phyloP scores from a whole-genome alignment of 306 rosid species.

The Trichosanthes truncata region DNA sequence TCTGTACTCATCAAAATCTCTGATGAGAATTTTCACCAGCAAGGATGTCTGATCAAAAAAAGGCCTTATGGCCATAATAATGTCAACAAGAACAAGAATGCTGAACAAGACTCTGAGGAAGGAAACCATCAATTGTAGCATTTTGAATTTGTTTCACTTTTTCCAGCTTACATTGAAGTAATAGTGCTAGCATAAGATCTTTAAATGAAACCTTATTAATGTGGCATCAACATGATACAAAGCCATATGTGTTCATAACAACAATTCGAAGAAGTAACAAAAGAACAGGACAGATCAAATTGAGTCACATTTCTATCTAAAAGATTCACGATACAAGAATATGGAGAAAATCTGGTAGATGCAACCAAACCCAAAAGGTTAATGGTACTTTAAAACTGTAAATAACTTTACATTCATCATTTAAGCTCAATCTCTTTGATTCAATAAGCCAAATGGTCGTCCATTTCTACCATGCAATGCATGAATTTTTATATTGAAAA shows the following conservation, averaged over 20 bases:
- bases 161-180: not conserved
- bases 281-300: not conserved
- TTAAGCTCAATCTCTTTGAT: not conserved
- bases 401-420: not conserved
- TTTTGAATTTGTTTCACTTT: not conserved
- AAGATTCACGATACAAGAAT: not conserved
- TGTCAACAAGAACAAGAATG: slow-evolving; percentile 3
- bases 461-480: not conserved
- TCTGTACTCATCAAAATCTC: not conserved
- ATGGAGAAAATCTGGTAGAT: not conserved
- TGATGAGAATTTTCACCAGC: not conserved
- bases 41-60: not conserved
- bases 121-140: not conserved
- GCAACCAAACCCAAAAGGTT: not conserved
- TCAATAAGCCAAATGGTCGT: not conserved
- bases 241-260: not conserved
- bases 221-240: not conserved
- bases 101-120: not conserved
- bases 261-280: not conserved
- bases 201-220: not conserved
- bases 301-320: not conserved
- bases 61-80: not conserved
- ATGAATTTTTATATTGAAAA: not conserved
- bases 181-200: not conserved
- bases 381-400: not conserved